Evolutionary conservation across 495 filamentous ascomycete genomes (phyloP), one percentile per base, ranked within the genome.

Genomic region (Terfezia claveryi): DNA sequence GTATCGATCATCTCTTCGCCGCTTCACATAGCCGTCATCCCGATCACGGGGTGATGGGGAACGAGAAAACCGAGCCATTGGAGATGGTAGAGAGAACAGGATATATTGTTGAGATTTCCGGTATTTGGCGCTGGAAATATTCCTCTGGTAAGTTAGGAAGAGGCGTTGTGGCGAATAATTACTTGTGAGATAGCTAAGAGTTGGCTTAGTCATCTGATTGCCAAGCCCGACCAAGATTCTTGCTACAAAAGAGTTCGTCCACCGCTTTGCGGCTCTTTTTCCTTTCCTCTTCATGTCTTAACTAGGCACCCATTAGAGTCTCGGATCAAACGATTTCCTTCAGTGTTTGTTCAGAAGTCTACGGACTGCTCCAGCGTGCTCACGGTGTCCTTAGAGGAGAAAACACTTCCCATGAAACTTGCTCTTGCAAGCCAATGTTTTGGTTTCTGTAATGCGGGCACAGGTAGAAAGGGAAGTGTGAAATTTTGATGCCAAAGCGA

Each of bases 231-330:
- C 27, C 27, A 0, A n/a, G 7, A 32, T 32, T 4, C 4, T 32
- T 5, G 27, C 1, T 32, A 7, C 27, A 32, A 1, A 32, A 32
- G 27, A 32, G 4, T 0, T n/a, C 27, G 27, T 7, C 27, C 27
- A 32, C 27, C 27, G 7, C 27, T 20, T 20, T 20, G 20, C 2
- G 20, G 27, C 27, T 32, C 4, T 4, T 68, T 70, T 69, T 70
- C 67, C 68, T 70, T 74, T n/a, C 72, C 76, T 77, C 70, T 73
- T 74, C 71, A 70, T 65, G 61, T 54, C 52, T 55, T 59, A 54
- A 68, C 71, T 82, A 91, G 87, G 81, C 83, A 80, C 76, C 85
- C 85, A 87, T 89, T 98, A 98, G 91, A 98, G 91, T 98, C 91
- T 92, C 91, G 91, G 85, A 81, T 79, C 80, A 84, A 80, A 85